Evolutionary conservation across 495 filamentous ascomycete genomes (phyloP), one percentile per base, ranked within the genome.

Genomic region (Penicillium dipodomyicola): DNA sequence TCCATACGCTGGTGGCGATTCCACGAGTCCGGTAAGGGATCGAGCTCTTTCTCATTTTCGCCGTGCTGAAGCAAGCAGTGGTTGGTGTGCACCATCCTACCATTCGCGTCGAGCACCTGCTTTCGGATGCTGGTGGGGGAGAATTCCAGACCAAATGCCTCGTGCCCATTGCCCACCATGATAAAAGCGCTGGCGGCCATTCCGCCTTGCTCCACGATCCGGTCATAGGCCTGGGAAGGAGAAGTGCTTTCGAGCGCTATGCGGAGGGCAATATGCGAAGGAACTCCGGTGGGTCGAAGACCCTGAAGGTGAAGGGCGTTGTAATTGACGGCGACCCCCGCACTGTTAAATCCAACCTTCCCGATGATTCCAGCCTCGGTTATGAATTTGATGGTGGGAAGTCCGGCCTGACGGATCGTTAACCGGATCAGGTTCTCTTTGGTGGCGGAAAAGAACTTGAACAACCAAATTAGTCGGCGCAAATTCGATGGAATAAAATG

Each of bases 271-370:
- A 42, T 20, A 11, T 42, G 40, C 7, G 40, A 42, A 42, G 40
- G 40, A 42, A 42, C 5, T 42, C 40, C 40, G 40, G 40, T 22
- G 17, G 40, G 40, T 42, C 19, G 40, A 42, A 42, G 40, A 42
- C 40, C 40, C 40, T 42, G 40, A 42, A 42, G 40, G 19, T 42
- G 40, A 11, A 42, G 40, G 19, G 40, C 40, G 19, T 42, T 42
- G 40, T 42, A 42, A 17, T 42, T 42, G 19, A 42, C 40, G 40
- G 40, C 40, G 40, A 42, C 40, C 10, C 40, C 40, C 40, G 40
- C 40, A 42, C 40, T 42, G 40, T 42, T 42, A 22, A 42, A 42
- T 42, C 40, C 40, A 42, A 42, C 40, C 40, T 42, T 42, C 19
- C 40, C 40, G 19, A 42, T 42, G 40, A 42, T 42, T 22, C 40